These are phyloP conservation scores for Saprolegnia diclina DNA, from an alignment of 352 stramenopile species.

Conservation along the genomic window DNA sequence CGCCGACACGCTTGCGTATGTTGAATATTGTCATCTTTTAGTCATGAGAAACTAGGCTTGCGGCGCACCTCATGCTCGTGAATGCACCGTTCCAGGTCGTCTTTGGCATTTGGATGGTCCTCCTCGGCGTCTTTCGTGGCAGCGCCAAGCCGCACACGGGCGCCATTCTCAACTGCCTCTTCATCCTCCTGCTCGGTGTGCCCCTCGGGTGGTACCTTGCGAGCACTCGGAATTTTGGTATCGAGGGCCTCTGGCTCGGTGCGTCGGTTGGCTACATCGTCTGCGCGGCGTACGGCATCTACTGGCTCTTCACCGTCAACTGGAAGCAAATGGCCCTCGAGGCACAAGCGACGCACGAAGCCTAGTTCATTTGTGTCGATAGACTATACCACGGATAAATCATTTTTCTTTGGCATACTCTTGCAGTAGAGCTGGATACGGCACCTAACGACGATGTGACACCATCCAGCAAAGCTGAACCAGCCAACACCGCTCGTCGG, in stretches of 20 bases:
- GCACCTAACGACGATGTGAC: no score
- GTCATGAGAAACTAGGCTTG: no score
- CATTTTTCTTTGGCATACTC: no score
- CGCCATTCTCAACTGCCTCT: neutral
- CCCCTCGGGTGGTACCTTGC: constrained; percentile 7
- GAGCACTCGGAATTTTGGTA: neutral
- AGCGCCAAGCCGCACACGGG: constrained; percentile 17
- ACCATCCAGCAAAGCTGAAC: no score
- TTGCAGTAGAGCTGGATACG: no score
- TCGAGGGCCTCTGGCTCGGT: constrained; percentile 12
- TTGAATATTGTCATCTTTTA: no score
- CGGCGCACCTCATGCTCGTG: constrained; percentile 56
- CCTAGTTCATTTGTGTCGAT: neutral
- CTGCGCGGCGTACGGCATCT: constrained; percentile 10
- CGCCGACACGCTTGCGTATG: constrained; percentile 4
- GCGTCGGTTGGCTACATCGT: constrained; percentile 2
- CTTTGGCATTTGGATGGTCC: constrained; percentile 21
- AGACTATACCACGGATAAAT: no score
- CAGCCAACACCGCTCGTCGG: no score
- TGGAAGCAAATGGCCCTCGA: constrained; percentile 8
- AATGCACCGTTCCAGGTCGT: constrained; percentile 28
- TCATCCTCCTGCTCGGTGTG: constrained; percentile 8
- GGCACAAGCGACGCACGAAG: neutral
- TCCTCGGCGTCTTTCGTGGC: constrained; percentile 10
- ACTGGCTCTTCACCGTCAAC: constrained; percentile 11